A percentile compares a stretch with the other conserved stretches of the same genome.
These are phyloP conservation scores for Albizia julibrissin DNA, from an alignment of 306 rosid genomes.

Conservation along the genomic window DNA sequence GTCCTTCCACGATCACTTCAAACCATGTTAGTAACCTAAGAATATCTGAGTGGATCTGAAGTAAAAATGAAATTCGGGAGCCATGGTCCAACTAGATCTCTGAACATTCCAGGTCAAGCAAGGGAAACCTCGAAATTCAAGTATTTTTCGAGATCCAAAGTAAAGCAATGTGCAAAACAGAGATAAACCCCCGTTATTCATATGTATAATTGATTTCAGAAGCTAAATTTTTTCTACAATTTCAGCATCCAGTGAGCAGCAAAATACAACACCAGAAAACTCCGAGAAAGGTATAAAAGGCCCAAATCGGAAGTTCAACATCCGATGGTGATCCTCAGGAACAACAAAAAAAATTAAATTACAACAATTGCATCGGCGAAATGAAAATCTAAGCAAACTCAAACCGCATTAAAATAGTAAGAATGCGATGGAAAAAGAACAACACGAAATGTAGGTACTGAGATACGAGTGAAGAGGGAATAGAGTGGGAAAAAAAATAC, in stretches of 20 bases:
- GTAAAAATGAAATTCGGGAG: conserved; percentile 6
- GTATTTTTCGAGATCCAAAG: conserved; percentile 33
- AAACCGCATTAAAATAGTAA: conserved; percentile 40
- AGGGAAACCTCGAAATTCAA: conserved; percentile 2
- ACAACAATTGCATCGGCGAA: conserved; percentile 12
- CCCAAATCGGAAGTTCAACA: not conserved
- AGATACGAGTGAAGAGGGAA: not conserved
- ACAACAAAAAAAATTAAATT: not conserved
- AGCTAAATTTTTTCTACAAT: not conserved
- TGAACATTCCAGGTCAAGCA: conserved; percentile 1
- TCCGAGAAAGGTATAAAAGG: not conserved
- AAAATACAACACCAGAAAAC: not conserved
- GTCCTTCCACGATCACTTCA: not conserved
- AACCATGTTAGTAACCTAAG: not conserved
- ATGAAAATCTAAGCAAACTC: conserved; percentile 37
- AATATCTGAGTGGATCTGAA: conserved; percentile 43
- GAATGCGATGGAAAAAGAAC: conserved; percentile 43
- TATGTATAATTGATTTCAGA: not conserved
- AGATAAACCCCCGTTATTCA: not conserved
- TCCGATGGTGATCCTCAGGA: not conserved
- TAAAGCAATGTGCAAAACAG: not conserved
- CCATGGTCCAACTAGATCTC: conserved; percentile 34
- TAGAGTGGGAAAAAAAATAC: conserved; percentile 13
- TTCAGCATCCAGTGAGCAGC: conserved; percentile 7
- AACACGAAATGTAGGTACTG: conserved; percentile 8